A percentile compares a stretch with the other conserved stretches of the same genome.
Conservation (phyloP, 495 filamentous ascomycete species). For the Melanomma pulvis-pyrius region DNA sequence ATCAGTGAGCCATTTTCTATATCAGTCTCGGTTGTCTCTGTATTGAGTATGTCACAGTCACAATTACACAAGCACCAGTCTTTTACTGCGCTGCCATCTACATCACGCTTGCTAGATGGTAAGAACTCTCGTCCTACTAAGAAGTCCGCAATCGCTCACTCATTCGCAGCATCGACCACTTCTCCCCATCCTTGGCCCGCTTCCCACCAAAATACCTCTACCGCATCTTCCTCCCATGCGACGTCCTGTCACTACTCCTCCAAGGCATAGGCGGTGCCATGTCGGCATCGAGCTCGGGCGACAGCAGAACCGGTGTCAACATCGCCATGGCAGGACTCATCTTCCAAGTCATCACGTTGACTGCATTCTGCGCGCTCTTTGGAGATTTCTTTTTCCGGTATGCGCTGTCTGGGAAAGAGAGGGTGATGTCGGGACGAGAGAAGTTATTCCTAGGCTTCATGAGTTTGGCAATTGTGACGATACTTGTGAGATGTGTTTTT, state of each 20-base stretch:
- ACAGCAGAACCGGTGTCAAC: conserved; percentile 1
- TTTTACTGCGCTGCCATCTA: conserved; percentile 18
- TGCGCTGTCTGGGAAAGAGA: background rate
- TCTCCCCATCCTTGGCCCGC: background rate
- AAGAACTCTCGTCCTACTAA: too few species aligned
- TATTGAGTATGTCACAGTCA: background rate
- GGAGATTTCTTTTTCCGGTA: conserved; percentile 19
- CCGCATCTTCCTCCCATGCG: conserved; percentile 16
- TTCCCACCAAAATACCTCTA: conserved; percentile 12
- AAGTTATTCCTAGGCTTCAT: conserved; percentile 23
- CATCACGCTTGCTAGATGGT: conserved; percentile 4
- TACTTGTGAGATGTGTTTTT: conserved; percentile 18
- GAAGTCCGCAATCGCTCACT: background rate
- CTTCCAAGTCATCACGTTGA: conserved; percentile 23
- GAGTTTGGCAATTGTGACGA: conserved; percentile 9
- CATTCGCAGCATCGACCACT: background rate
- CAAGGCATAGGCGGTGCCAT: conserved; percentile 17
- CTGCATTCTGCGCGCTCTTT: conserved; percentile 1
- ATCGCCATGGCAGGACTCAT: conserved; percentile 18
- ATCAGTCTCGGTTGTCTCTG: background rate
- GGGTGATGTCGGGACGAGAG: background rate
- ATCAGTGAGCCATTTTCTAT: conserved; percentile 33
- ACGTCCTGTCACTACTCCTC: conserved; percentile 12
- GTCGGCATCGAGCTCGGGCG: conserved; percentile 1
- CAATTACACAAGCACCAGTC: conserved; percentile 7